Base-by-base conservation (phyloP, 352 stramenopile genomes). In the Albugo candida region DNA sequence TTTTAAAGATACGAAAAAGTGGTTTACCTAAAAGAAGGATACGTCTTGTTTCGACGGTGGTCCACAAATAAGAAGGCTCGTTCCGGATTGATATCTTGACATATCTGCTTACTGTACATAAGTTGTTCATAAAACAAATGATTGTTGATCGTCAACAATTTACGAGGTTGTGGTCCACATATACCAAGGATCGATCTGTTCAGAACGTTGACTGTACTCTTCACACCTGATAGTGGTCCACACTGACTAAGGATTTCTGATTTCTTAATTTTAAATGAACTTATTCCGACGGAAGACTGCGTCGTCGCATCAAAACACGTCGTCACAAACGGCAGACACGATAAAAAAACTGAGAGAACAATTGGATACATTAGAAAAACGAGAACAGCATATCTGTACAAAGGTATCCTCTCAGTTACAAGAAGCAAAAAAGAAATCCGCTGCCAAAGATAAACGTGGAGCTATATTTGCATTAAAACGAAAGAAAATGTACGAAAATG, bases 401-500 rank as follows among this genome's bases (percentile, higher is more conserved):
- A 98, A 98, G 68, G 96, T 98, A 47, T 70, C 81, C 43, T 49
- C 76, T 55, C 83, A 97, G 59, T 50, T 97, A 11, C 64, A 76
- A 17, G 92, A 97, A 48, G 94, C 94, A 21, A 97, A 97, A 68
- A 83, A 77, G 36, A 98, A 98, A 63, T 96, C 93, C 65, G 79
- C 76, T 12, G 80, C 76, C 37, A 97, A 97, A 54, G 93, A 99
- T 72, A 98, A 99, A 54, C 92, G 92, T 59, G 93, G 93, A 47
- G 94, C 94, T 21, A 81, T 98, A 38, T 98, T 97, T 63, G 86
- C 87, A 42, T 79, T 99, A 37, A 99, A 98, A 68, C 82, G 91
- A 55, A 98, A 98, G 78, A 99, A 98, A 55, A 92, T 98, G 67
- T 97, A 96, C 60, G 93, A 99, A 59, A 75, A 81, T 37, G 93